A percentile compares a stretch with the other conserved stretches of the same genome.
These are phyloP conservation scores for Phytophthora palmivora DNA, from an alignment of 352 stramenopile species.

Conservation along the genomic window DNA sequence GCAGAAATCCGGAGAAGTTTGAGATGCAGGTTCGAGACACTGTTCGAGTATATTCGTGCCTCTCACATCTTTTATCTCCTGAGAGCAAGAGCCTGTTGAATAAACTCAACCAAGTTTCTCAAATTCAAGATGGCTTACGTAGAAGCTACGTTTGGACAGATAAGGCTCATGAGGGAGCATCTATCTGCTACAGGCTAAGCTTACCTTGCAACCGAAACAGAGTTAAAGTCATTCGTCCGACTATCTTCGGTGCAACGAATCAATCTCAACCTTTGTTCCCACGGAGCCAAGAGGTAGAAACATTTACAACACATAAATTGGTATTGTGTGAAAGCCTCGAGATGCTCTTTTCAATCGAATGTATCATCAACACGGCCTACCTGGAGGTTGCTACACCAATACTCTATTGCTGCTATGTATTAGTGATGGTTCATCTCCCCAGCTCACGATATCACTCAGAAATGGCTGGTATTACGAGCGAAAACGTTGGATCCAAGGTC, in stretches of 20 bases:
- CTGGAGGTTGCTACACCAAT: conserved; percentile 39
- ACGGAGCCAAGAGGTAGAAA: neutral
- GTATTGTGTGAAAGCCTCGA: conserved; percentile 14
- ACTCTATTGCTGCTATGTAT: conserved; percentile 28
- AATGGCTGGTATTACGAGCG: conserved; percentile 5
- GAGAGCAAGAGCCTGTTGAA: too few relatives aligned
- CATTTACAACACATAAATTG: neutral
- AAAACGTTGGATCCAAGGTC: conserved; percentile 5
- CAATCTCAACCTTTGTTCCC: neutral
- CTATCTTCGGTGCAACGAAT: neutral
- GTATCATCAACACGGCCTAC: conserved; percentile 38
- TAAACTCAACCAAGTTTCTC: too few relatives aligned
- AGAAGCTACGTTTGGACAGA: too few relatives aligned
- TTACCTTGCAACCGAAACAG: conserved; percentile 4
- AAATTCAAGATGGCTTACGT: too few relatives aligned
- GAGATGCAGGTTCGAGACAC: too few relatives aligned
- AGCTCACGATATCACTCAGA: conserved; percentile 21
- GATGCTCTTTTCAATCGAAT: conserved; percentile 37
- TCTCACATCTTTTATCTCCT: too few relatives aligned
- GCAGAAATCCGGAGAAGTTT: neutral
- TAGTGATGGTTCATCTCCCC: conserved; percentile 28
- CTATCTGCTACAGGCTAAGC: neutral
- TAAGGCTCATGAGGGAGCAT: neutral
- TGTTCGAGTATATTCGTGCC: too few relatives aligned
- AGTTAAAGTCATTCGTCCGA: conserved; percentile 1